phyloP scores from a whole-genome alignment of 441 rosid genomes.

The Populus hybrid region DNA sequence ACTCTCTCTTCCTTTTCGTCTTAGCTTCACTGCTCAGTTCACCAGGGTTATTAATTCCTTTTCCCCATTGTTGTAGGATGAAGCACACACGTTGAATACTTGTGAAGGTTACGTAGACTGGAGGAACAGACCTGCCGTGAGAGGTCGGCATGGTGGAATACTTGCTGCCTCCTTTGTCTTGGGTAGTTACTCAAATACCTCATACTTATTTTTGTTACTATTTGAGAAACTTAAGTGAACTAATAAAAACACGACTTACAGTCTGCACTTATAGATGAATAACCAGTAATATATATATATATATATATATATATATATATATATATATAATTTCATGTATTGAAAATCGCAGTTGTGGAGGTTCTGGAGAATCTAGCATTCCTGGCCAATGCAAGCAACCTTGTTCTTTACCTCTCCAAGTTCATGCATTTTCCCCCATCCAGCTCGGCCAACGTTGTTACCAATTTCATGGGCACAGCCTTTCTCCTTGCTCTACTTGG shows the following conservation, averaged over 20 bases:
- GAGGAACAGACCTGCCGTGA: constrained; percentile 62
- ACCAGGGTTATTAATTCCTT: background rate
- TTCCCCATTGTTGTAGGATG: constrained; percentile 37
- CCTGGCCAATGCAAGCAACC: constrained; percentile 86
- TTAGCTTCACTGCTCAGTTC: background rate
- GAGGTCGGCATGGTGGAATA: constrained; percentile 42
- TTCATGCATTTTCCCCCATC: constrained; percentile 77
- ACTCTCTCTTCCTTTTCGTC: background rate
- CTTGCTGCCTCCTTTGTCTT: constrained; percentile 79
- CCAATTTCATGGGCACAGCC: constrained; percentile 86
- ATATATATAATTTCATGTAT: constrained; percentile 14
- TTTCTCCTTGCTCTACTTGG: constrained; percentile 81
- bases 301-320: too few relatives aligned
- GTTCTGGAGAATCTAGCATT: constrained; percentile 81
- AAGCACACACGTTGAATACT: constrained; percentile 26
- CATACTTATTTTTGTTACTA: background rate
- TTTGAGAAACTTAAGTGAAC: background rate
- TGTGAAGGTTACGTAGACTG: constrained; percentile 78
- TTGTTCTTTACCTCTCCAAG: constrained; percentile 67
- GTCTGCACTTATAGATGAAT: background rate
- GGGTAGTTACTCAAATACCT: constrained; percentile 36
- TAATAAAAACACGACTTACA: background rate
- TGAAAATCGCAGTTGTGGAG: constrained; percentile 50
- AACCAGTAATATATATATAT: background rate
- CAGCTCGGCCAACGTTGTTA: constrained; percentile 68